Percentiles rank a stretch among this genome's conserved stretches.
Evolutionary conservation across 2,329 filamentous ascomycete genomes (phyloP).

Genomic region (Pyrenochaeta sp.): DNA sequence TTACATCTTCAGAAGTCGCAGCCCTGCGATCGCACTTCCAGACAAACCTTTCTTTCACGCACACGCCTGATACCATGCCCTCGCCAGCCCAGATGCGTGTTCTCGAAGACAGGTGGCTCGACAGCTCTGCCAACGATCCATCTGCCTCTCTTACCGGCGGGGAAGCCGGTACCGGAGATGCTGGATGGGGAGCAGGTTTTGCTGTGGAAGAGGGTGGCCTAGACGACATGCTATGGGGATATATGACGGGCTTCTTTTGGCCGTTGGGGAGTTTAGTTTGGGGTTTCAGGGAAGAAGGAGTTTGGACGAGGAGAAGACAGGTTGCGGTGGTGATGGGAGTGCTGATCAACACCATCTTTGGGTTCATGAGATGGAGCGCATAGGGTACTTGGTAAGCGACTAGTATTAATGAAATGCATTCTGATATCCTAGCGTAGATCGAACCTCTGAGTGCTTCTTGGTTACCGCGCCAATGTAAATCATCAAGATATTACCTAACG

Average conservation of each 20-base stretch:
- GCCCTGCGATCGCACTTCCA: slow-evolving; percentile 88
- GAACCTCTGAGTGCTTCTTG: no score
- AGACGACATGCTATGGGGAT: slow-evolving; percentile 87
- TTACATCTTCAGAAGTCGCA: slow-evolving; percentile 82
- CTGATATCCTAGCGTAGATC: no score
- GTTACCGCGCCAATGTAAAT: no score
- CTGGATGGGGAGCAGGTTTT: slow-evolving; percentile 59
- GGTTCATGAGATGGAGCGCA: slow-evolving; percentile 68
- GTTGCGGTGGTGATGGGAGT: slow-evolving; percentile 88
- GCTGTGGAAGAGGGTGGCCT: slow-evolving; percentile 68
- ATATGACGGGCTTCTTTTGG: slow-evolving; percentile 94
- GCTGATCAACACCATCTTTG: slow-evolving; percentile 78
- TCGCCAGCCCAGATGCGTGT: slow-evolving; percentile 75
- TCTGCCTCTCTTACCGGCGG: slow-evolving; percentile 50
- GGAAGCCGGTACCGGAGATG: slow-evolving; percentile 37
- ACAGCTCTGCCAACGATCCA: slow-evolving; percentile 61
- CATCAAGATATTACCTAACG: no score
- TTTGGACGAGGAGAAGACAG: slow-evolving; percentile 84
- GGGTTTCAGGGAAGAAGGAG: slow-evolving; percentile 84
- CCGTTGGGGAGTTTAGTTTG: slow-evolving; percentile 86
- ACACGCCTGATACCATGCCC: slow-evolving; percentile 90
- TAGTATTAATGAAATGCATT: no score
- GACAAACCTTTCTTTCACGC: slow-evolving; percentile 79
- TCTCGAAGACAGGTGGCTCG: slow-evolving; percentile 92
- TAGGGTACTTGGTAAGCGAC: no score